Evolutionary conservation across 768 basidiomycete genomes (phyloP).

Genomic region (Russula sp.): DNA sequence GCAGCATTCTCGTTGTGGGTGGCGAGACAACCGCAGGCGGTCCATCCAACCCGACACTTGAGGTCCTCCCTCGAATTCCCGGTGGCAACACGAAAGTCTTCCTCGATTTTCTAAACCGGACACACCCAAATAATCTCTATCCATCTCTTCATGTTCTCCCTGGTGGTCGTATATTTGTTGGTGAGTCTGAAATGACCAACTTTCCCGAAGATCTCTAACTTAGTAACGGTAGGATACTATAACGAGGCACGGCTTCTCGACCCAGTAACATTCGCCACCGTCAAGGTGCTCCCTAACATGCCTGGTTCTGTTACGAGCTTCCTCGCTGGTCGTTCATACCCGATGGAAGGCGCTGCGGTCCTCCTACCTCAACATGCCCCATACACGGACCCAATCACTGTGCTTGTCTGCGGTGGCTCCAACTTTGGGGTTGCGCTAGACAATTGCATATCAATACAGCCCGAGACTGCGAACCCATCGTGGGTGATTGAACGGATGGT

Average conservation of each 20-base stretch:
- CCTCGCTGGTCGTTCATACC: conserved; percentile 67
- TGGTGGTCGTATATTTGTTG: conserved; percentile 60
- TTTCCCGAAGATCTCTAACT: not conserved
- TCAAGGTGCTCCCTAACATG: conserved; percentile 56
- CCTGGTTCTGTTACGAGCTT: conserved; percentile 68
- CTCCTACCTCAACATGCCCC: conserved; percentile 64
- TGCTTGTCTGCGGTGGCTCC: conserved; percentile 74
- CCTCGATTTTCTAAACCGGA: conserved; percentile 58
- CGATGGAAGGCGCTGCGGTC: conserved; percentile 62
- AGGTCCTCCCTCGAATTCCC: conserved; percentile 57
- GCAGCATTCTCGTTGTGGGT: conserved; percentile 64
- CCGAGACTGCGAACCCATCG: conserved; percentile 51
- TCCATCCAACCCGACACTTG: conserved; percentile 56
- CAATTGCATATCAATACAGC: conserved; percentile 63
- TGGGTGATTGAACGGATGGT: conserved; percentile 82
- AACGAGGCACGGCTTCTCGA: conserved; percentile 76
- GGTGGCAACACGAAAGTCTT: conserved; percentile 56
- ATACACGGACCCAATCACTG: conserved; percentile 59
- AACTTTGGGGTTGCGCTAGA: conserved; percentile 48
- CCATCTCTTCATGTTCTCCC: conserved; percentile 71
- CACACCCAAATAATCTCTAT: conserved; percentile 75
- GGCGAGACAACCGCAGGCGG: conserved; percentile 70
- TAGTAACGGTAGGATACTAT: conserved; percentile 49
- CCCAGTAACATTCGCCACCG: conserved; percentile 54
- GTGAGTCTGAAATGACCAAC: conserved; percentile 31